Evolutionary conservation across 2,329 filamentous ascomycete species (phyloP).

Genomic region (Chaetomiaceae sp.): DNA sequence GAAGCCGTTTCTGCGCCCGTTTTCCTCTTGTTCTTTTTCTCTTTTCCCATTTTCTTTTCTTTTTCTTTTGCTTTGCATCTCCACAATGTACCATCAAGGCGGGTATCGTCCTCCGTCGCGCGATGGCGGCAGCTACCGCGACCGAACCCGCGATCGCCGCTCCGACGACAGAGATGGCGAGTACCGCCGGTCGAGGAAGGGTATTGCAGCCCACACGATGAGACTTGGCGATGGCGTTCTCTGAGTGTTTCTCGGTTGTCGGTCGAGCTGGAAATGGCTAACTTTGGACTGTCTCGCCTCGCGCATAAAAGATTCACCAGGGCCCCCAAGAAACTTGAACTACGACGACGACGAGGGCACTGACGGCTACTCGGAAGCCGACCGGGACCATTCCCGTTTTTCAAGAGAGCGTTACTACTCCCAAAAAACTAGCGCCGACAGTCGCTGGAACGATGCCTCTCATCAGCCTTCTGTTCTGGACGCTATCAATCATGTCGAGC

Average conservation of each 20-base stretch:
- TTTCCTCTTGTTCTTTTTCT: not conserved
- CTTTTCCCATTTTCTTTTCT: constrained; percentile 12
- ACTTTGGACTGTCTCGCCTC: constrained; percentile 20
- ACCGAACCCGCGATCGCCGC: constrained; percentile 30
- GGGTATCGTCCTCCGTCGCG: constrained; percentile 31
- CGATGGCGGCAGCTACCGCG: constrained; percentile 30
- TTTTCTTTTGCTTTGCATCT: not conserved
- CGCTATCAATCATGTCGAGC: not conserved
- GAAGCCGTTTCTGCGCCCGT: no score
- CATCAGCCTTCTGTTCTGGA: not conserved
- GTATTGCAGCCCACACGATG: constrained; percentile 25
- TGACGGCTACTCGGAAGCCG: not conserved
- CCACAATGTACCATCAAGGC: constrained; percentile 45
- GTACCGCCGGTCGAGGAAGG: constrained; percentile 47
- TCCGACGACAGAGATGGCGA: constrained; percentile 33
- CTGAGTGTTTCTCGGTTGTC: constrained; percentile 14
- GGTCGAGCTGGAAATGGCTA: constrained; percentile 24
- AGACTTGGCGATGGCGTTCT: constrained; percentile 14
- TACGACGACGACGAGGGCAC: constrained; percentile 24
- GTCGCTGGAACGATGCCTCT: not conserved
- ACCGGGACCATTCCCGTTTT: not conserved
- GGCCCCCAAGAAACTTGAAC: constrained; percentile 24
- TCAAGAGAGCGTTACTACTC: not conserved
- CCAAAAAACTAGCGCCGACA: not conserved
- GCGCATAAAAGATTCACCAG: constrained; percentile 19